Conservation (phyloP, 2,329 filamentous ascomycete genomes). For the Neodidymelliopsis sp. region DNA sequence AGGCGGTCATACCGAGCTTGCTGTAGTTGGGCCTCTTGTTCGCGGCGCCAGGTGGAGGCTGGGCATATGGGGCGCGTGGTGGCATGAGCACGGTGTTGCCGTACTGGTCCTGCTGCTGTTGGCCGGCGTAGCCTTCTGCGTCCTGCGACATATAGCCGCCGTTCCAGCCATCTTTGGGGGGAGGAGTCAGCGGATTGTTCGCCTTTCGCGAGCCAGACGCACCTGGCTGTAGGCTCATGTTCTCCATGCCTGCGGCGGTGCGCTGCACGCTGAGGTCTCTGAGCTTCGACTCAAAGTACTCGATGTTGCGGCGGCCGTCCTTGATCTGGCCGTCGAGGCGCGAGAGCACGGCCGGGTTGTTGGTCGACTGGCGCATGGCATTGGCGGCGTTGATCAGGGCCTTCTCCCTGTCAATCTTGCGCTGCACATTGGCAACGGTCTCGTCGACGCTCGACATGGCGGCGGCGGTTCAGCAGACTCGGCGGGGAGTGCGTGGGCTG, state of each 20-base stretch:
- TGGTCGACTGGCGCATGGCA: slow-evolving; percentile 93
- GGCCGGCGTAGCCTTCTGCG: slow-evolving; percentile 68
- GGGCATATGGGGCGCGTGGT: slow-evolving; percentile 78
- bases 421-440: slow-evolving; percentile 80
- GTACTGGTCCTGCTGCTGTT: slow-evolving; percentile 52
- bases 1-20: slow-evolving; percentile 78
- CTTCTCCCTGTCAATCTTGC: slow-evolving; percentile 98
- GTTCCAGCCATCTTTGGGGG: slow-evolving; percentile 73
- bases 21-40: slow-evolving; percentile 86
- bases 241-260: slow-evolving; percentile 71
- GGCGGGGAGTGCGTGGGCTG: slow-evolving; percentile 34
- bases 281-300: slow-evolving; percentile 94
- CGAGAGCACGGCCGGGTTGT: slow-evolving; percentile 89
- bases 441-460: slow-evolving; percentile 67
- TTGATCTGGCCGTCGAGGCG: slow-evolving; percentile 93
- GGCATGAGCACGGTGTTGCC: slow-evolving; percentile 78
- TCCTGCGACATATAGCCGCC: slow-evolving; percentile 61
- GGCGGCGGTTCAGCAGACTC: slow-evolving; percentile 33
- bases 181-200: slow-evolving; percentile 60
- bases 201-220: slow-evolving; percentile 48
- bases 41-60: slow-evolving; percentile 71
- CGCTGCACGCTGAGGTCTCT: slow-evolving; percentile 85
- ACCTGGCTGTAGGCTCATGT: slow-evolving; percentile 68
- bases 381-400: slow-evolving; percentile 92
- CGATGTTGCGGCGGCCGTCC: slow-evolving; percentile 89